These are phyloP conservation scores for Yamadazyma spencermartinsiae DNA, from an alignment of 1,139 yeast species.

Conservation along the genomic window DNA sequence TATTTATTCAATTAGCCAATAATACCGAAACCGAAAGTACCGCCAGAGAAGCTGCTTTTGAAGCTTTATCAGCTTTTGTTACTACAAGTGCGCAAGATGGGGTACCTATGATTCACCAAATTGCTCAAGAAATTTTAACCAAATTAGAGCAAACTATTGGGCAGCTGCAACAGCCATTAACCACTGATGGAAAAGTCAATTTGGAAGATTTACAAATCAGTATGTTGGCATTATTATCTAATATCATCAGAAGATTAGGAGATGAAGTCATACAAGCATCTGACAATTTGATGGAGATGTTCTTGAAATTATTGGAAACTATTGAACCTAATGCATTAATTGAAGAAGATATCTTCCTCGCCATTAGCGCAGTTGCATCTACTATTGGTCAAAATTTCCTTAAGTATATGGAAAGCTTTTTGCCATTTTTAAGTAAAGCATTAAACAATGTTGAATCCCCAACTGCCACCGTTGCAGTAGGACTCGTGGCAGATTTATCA, in stretches of 20 bases:
- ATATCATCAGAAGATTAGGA: slow-evolving; percentile 82
- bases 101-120: slow-evolving; percentile 62
- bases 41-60: slow-evolving; percentile 94
- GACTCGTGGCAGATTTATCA: slow-evolving; percentile 95
- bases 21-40: slow-evolving; percentile 80
- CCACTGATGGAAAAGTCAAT: slow-evolving; percentile 70
- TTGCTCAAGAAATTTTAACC: slow-evolving; percentile 72
- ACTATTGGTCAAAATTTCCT: slow-evolving; percentile 71
- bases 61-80: slow-evolving; percentile 84
- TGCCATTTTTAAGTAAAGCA: slow-evolving; percentile 79
- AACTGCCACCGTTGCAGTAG: slow-evolving; percentile 85
- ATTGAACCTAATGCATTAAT: slow-evolving; percentile 73
- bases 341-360: slow-evolving; percentile 92
- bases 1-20: slow-evolving; percentile 66
- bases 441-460: slow-evolving; percentile 81
- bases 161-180: slow-evolving; percentile 52
- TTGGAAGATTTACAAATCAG: slow-evolving; percentile 89
- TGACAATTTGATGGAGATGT: slow-evolving; percentile 81
- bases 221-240: slow-evolving; percentile 82
- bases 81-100: slow-evolving; percentile 72
- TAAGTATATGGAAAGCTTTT: slow-evolving; percentile 75
- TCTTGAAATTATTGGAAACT: slow-evolving; percentile 63
- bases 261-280: slow-evolving; percentile 65
- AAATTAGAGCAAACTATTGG: slow-evolving; percentile 57
- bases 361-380: slow-evolving; percentile 85